These are phyloP conservation scores for Plasmodium fragile DNA, from an alignment of 169 alveolate genomes.

Conservation along the genomic window DNA sequence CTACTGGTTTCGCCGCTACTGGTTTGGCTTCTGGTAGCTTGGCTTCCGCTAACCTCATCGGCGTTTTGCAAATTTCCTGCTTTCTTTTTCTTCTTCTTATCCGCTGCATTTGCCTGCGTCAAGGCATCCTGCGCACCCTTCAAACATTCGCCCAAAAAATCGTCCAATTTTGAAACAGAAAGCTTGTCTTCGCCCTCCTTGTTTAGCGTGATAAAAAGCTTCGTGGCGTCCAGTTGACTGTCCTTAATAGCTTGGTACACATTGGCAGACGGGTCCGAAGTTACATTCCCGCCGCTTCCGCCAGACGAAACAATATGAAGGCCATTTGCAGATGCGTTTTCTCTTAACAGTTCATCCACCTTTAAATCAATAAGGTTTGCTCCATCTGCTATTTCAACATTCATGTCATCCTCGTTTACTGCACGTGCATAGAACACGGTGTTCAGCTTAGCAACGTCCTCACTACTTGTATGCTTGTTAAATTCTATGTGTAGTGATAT, in stretches of 20 bases:
- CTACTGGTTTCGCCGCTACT: background rate
- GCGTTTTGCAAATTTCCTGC: background rate
- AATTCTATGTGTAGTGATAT: conserved; percentile 13
- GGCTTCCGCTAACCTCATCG: background rate
- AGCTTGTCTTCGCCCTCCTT: background rate
- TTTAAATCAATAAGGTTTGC: background rate
- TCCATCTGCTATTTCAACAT: background rate
- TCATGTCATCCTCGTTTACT: background rate
- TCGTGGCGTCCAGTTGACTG: conserved; percentile 5
- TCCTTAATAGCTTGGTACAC: background rate
- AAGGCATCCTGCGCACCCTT: background rate
- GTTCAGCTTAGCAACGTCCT: background rate
- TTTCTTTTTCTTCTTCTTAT: background rate
- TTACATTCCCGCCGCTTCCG: background rate
- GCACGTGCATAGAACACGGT: conserved; percentile 1
- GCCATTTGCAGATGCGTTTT: background rate
- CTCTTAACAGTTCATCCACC: background rate
- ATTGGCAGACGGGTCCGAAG: background rate
- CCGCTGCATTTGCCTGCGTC: background rate
- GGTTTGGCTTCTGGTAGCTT: background rate
- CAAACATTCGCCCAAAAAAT: conserved; percentile 20
- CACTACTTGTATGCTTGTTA: background rate
- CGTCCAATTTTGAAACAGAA: conserved; percentile 12
- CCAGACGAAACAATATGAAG: background rate
- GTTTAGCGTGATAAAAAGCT: conserved; percentile 26